Conservation (phyloP, 306 rosid species). For the Lathyrus tuberosus region DNA sequence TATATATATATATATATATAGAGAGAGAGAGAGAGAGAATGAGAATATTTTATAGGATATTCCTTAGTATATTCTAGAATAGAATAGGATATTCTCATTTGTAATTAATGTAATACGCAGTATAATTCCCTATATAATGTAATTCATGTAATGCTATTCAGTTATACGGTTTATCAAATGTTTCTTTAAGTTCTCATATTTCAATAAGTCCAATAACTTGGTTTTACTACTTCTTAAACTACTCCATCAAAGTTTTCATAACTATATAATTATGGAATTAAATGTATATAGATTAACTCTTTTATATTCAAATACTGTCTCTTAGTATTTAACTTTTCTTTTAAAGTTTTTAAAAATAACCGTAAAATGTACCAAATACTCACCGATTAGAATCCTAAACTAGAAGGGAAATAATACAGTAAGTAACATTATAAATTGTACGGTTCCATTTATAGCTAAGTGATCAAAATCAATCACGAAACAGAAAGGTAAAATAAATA, state of each 20-base stretch:
- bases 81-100: too few species aligned
- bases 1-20: too few species aligned
- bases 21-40: too few species aligned
- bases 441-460: not conserved
- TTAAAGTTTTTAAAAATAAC: not conserved
- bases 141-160: too few species aligned
- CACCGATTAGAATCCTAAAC: not conserved
- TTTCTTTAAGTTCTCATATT: too few species aligned
- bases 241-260: not conserved
- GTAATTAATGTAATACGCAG: too few species aligned
- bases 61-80: too few species aligned
- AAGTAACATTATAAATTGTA: not conserved
- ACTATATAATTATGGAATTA: not conserved
- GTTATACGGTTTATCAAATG: too few species aligned
- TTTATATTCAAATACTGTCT: not conserved
- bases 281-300: not conserved
- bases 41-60: too few species aligned
- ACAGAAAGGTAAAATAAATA: not conserved
- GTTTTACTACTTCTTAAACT: conserved; percentile 3
- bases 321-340: not conserved
- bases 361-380: not conserved
- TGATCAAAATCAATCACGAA: not conserved
- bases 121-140: too few species aligned
- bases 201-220: too few species aligned
- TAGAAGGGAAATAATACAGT: not conserved